A percentile compares a stretch with the other conserved stretches of the same genome.
These are phyloP conservation scores for Chaetomidium leptoderma DNA, from an alignment of 495 filamentous ascomycete species.

Conservation along the genomic window DNA sequence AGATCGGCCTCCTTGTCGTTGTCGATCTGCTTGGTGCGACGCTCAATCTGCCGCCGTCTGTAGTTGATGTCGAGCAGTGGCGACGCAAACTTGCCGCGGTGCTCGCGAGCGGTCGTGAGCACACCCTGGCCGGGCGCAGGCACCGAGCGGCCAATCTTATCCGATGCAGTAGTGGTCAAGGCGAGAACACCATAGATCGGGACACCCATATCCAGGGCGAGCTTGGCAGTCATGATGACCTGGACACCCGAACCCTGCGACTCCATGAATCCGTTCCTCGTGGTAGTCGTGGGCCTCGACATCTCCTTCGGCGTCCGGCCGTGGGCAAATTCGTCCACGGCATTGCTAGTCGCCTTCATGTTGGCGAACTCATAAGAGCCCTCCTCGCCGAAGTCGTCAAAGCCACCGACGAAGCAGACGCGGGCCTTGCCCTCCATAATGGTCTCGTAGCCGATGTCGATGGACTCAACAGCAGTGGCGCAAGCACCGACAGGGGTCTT, in stretches of 20 bases:
- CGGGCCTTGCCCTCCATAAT: constrained; percentile 97
- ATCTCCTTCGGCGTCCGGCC: constrained; percentile 95
- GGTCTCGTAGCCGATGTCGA: constrained; percentile 96
- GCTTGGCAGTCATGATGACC: constrained; percentile 93
- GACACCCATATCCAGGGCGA: constrained; percentile 97
- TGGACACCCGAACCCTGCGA: constrained; percentile 98
- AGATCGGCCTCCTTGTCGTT: constrained; percentile 95
- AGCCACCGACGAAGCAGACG: constrained; percentile 95
- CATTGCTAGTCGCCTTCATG: constrained; percentile 99
- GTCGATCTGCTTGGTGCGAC: constrained; percentile 85
- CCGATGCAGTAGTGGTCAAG: constrained; percentile 92
- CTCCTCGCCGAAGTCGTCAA: constrained; percentile 99
- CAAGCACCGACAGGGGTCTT: constrained; percentile 98
- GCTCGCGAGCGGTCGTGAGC: constrained; percentile 93
- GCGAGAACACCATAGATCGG: constrained; percentile 95
- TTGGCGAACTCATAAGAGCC: constrained; percentile 99
- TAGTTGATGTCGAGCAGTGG: constrained; percentile 96
- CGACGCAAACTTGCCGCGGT: constrained; percentile 83
- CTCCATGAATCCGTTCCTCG: constrained; percentile 98
- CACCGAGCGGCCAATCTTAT: constrained; percentile 97
- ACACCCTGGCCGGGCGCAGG: constrained; percentile 96
- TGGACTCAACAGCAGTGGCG: constrained; percentile 92
- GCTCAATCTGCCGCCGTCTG: constrained; percentile 86
- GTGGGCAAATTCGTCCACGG: constrained; percentile 90
- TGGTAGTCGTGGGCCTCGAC: constrained; percentile 95